Percentiles rank a stretch among this genome's conserved stretches.
Evolutionary conservation across 768 basidiomycete genomes (phyloP).

Genomic region (Lactifluus echinatus): DNA sequence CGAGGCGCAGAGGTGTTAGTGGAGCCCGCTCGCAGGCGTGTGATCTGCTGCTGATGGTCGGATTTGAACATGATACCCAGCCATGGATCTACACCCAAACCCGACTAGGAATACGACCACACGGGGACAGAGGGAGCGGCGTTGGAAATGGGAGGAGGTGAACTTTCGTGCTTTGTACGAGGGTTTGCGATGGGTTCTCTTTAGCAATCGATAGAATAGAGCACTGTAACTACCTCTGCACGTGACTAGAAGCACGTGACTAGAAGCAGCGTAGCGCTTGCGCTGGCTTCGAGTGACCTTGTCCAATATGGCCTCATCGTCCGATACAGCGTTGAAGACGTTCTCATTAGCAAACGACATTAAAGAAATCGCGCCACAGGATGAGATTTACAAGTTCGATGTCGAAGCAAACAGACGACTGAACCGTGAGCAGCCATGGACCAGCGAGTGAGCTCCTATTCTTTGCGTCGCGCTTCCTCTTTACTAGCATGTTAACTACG

Average conservation of each 20-base stretch:
- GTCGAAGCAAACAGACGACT: conserved; percentile 56
- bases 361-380: conserved; percentile 59
- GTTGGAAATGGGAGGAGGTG: conserved; percentile 1
- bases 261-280: not conserved
- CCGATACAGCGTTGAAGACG: conserved; percentile 58
- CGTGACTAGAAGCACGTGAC: conserved; percentile 2
- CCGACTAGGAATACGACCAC: not conserved
- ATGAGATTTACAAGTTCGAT: conserved; percentile 75
- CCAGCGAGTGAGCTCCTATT: conserved; percentile 57
- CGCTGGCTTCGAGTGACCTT: not conserved
- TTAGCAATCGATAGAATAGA: conserved; percentile 33
- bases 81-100: not conserved
- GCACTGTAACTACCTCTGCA: no score
- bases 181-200: conserved; percentile 42
- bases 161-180: conserved; percentile 31
- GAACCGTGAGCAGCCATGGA: conserved; percentile 72
- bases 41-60: conserved; percentile 11
- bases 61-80: not conserved
- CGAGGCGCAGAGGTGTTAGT: conserved; percentile 16
- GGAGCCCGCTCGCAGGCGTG: not conserved
- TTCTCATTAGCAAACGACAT: conserved; percentile 70
- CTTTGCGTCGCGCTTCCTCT: not conserved
- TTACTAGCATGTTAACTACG: not conserved
- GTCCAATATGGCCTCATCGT: conserved; percentile 26
- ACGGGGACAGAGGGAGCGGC: not conserved